Evolutionary conservation across 495 filamentous ascomycete genomes (phyloP), one percentile per base, ranked within the genome.

Genomic region (Hypoxylon crocopeplum): DNA sequence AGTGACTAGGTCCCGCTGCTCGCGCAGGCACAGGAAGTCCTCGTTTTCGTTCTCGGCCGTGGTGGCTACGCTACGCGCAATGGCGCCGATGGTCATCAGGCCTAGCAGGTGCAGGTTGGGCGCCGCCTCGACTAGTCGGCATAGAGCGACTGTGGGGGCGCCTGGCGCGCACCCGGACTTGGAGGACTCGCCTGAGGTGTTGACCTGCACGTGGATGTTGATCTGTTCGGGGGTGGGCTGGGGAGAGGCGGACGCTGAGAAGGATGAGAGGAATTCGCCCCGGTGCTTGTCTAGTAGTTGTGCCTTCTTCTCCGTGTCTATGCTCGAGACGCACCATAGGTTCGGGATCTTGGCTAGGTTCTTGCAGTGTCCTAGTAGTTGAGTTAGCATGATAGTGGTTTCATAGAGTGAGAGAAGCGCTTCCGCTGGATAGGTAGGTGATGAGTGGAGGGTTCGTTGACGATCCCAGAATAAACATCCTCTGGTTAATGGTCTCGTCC

Each of bases 41-140:
- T 93, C 91, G 75, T 98, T 98, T 74, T 93, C 89, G 15, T 77
- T 84, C 56, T 90, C 93, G 5, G 82, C 64, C 17, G 84, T 86
- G 7, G 84, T 86, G 2, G 80, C 89, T 63, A 83, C 77, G 20
- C 87, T 92, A 50, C 93, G 74, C 42, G 91, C 93, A 67, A 98
- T 94, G 13, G 92, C 91, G 0, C 94, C 94, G 66, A 98, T 98
- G 1, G 94, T 98, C 94, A 98, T 98, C 4, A 98, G 68, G 0
- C 94, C 94, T 48, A 88, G 79, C 15, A 98, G 69, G 34, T 82
- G 75, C 24, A 98, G 73, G 69, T 87, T 80, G 2, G 87, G 86
- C 75, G 93, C 96, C 29, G 81, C 70, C 17, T 86, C 79, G 5
- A 79, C 72, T 68, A 87, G 82, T 20, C 75, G 75, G 67, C 87